These are phyloP conservation scores for Aspergillus ellipticus DNA, from an alignment of 495 filamentous ascomycete genomes.

Conservation along the genomic window DNA sequence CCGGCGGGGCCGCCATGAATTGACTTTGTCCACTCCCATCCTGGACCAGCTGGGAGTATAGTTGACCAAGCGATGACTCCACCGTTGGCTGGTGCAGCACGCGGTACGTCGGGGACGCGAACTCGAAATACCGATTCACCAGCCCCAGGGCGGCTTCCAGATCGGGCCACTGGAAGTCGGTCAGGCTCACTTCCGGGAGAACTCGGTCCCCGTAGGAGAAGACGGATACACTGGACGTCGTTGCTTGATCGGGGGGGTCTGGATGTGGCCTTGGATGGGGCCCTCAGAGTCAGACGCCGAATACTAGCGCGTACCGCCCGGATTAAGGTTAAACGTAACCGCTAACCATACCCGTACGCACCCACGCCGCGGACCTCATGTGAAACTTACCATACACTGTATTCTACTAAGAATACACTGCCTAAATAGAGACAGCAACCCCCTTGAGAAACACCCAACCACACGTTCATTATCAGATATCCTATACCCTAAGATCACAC, in stretches of 20 bases:
- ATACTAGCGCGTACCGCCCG: not conserved
- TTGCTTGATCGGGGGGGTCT: too few species aligned
- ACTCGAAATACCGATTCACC: slow-evolving; percentile 30
- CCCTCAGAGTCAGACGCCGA: too few species aligned
- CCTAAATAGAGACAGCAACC: too few species aligned
- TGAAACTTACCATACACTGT: too few species aligned
- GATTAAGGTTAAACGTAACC: not conserved
- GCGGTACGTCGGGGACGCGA: slow-evolving; percentile 29
- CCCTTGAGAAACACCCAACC: too few species aligned
- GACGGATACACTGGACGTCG: too few species aligned
- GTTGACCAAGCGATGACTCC: slow-evolving; percentile 12
- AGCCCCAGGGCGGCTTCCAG: slow-evolving; percentile 12
- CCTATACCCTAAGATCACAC: too few species aligned
- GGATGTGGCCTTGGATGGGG: too few species aligned
- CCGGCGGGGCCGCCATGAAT: slow-evolving; percentile 5
- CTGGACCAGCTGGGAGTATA: slow-evolving; percentile 6
- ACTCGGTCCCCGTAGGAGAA: slow-evolving; percentile 25
- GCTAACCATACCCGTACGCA: too few species aligned
- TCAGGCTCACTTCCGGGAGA: slow-evolving; percentile 10
- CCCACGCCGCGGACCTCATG: too few species aligned
- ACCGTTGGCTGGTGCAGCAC: slow-evolving; percentile 26
- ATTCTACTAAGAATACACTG: too few species aligned
- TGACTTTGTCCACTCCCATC: not conserved
- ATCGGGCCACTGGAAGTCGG: slow-evolving; percentile 23
- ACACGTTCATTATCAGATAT: too few species aligned